Evolutionary conservation across 2,329 filamentous ascomycete species (phyloP).

Genomic region (Pezicula radicicola): DNA sequence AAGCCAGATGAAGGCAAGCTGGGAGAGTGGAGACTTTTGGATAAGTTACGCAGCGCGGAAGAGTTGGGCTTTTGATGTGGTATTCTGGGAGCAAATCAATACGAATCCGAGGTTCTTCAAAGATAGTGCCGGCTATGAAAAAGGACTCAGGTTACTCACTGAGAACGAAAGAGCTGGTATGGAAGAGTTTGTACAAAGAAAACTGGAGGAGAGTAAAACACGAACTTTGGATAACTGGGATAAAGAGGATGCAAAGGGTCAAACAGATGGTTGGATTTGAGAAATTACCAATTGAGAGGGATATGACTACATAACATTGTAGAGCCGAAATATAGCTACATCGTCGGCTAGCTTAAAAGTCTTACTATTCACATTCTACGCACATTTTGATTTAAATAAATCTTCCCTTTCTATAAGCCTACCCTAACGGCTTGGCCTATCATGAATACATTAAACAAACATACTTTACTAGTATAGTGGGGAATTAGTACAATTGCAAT

Average conservation of each 20-base stretch:
- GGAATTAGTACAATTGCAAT: too few species aligned
- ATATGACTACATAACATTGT: too few species aligned
- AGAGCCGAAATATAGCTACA: too few species aligned
- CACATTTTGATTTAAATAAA: too few species aligned
- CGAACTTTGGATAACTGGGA: constrained; percentile 4
- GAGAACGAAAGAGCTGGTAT: constrained; percentile 1
- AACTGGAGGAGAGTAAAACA: constrained; percentile 2
- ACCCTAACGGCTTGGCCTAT: too few species aligned
- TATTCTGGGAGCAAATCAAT: constrained; percentile 9
- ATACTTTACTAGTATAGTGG: too few species aligned
- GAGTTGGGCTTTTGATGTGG: constrained; percentile 7
- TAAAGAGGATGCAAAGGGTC: neutral
- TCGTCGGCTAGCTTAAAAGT: too few species aligned
- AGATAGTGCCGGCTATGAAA: neutral
- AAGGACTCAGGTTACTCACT: constrained; percentile 1
- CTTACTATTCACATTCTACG: too few species aligned
- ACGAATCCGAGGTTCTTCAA: constrained; percentile 4
- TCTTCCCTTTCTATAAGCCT: too few species aligned
- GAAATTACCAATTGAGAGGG: too few species aligned
- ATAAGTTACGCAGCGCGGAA: constrained; percentile 9
- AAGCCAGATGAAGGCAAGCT: constrained; percentile 8
- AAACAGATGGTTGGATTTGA: too few species aligned
- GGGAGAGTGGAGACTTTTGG: constrained; percentile 14
- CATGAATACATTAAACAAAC: too few species aligned
- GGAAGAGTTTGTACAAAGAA: constrained; percentile 4